Base-by-base conservation (phyloP, 805 yeast species). In the Torulaspora franciscae region DNA sequence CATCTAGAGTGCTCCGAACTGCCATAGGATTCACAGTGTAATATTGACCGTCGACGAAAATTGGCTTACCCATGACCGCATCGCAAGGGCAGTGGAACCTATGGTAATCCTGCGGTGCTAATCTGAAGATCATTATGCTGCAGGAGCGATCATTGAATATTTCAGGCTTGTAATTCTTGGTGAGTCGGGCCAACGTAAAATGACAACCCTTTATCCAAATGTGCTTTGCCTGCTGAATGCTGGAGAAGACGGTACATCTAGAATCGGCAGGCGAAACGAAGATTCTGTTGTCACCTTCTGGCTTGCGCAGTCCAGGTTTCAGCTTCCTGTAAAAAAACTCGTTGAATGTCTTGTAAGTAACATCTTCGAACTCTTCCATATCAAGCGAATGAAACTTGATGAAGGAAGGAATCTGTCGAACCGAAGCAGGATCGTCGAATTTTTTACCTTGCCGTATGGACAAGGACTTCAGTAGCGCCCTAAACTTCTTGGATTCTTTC, bases 21-120 rank as follows among this genome's bases (percentile, higher is more conserved):
- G 98, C 98, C 98, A 91, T 91, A 1, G 98, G 98, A 58, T 91
- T 91, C 14, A 91, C 99, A 0, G 98, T 91, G 62, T 87, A 91
- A 62, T 91, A 91, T 57, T 89, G 93, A 0, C 98, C 99, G 28
- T 81, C 84, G 26, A 91, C 84, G 52, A 71, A 74, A 37, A 71
- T 71, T 11, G 91, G 81, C 46, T 77, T 72, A 1, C 85, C 84
- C 27, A 93, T 65, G 0, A 61, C 60, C 2, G 97, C 98, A 47
- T 75, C 76, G 2, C 93, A 90, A 0, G 97, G 96, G 11, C 79
- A 74, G 62, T 91, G 99, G 65, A 91, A 90, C 36, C 99, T 70
- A 61, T 91, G 99, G 59, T 91, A 91, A 62, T 91, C 99, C 62
- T 91, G 99, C 1, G 99, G 99, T 0, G 99, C 98, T 34, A 91